Evolutionary conservation across 2,329 filamentous ascomycete genomes (phyloP).

Genomic region (Monilinia polystroma): DNA sequence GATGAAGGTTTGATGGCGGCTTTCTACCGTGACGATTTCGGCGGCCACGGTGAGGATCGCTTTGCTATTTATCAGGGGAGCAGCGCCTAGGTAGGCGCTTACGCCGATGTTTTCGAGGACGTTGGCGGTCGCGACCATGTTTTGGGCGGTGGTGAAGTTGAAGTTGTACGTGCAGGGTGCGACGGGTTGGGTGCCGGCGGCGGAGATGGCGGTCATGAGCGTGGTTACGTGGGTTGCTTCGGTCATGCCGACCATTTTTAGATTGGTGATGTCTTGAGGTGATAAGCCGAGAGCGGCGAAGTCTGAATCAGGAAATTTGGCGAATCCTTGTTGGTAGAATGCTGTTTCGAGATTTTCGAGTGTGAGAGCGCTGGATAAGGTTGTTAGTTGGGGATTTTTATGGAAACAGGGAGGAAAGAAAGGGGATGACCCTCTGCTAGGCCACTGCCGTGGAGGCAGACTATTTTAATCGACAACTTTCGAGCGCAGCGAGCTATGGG

Average conservation of each 20-base stretch:
- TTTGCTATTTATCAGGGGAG: constrained; percentile 59
- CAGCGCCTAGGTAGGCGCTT: constrained; percentile 70
- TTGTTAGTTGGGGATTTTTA: constrained; percentile 10
- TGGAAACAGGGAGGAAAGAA: neutral
- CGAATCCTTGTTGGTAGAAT: constrained; percentile 72
- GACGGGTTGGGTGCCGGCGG: constrained; percentile 63
- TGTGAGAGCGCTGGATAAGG: constrained; percentile 59
- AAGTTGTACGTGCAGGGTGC: constrained; percentile 72
- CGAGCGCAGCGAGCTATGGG: neutral
- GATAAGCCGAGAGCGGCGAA: constrained; percentile 63
- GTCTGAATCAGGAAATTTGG: constrained; percentile 61
- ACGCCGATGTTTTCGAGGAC: constrained; percentile 72
- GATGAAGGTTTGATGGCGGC: constrained; percentile 72
- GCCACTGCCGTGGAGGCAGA: neutral
- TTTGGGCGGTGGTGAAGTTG: constrained; percentile 60
- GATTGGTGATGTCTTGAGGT: constrained; percentile 54
- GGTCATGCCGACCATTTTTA: constrained; percentile 60
- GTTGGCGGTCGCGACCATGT: constrained; percentile 68
- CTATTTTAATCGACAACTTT: neutral
- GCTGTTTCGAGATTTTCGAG: constrained; percentile 72
- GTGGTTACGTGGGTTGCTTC: constrained; percentile 63
- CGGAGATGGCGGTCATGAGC: constrained; percentile 59
- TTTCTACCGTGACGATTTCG: constrained; percentile 70
- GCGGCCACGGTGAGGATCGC: constrained; percentile 65
- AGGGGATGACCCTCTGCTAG: neutral